These are phyloP conservation scores for Puccinia polysora DNA, from an alignment of 1,284 basidiomycete species.

Conservation along the genomic window DNA sequence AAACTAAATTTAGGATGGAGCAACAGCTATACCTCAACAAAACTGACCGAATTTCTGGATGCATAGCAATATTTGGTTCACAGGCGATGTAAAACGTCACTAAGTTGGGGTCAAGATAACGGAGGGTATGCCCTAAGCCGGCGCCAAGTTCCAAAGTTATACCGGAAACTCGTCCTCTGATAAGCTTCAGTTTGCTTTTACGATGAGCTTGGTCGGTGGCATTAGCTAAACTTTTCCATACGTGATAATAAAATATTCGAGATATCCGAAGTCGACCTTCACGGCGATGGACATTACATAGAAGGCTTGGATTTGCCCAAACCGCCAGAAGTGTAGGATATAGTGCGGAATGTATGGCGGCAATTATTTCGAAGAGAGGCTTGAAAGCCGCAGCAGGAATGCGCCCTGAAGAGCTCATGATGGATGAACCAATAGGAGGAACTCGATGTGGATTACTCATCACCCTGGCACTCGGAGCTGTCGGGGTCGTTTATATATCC, in stretches of 20 bases:
- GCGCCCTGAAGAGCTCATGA: too few species aligned
- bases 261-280: conserved; percentile 6
- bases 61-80: conserved; percentile 12
- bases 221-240: conserved; percentile 9
- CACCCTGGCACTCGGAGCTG: too few species aligned
- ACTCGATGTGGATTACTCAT: too few species aligned
- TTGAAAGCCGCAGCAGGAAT: not conserved
- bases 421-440: too few species aligned
- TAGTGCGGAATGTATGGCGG: not conserved
- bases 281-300: not conserved
- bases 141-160: not conserved
- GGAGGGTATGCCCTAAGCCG: conserved; percentile 6
- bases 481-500: too few species aligned
- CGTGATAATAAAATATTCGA: conserved; percentile 1
- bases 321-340: conserved; percentile 13
- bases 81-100: conserved; percentile 9
- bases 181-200: not conserved
- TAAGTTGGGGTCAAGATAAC: not conserved
- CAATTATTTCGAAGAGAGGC: not conserved
- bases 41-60: conserved; percentile 6
- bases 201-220: not conserved
- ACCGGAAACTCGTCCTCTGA: not conserved
- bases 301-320: conserved; percentile 3
- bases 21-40: too few species aligned
- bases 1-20: too few species aligned